phyloP scores from a whole-genome alignment of 2,329 filamentous ascomycete species.

The Cercospora sojina region DNA sequence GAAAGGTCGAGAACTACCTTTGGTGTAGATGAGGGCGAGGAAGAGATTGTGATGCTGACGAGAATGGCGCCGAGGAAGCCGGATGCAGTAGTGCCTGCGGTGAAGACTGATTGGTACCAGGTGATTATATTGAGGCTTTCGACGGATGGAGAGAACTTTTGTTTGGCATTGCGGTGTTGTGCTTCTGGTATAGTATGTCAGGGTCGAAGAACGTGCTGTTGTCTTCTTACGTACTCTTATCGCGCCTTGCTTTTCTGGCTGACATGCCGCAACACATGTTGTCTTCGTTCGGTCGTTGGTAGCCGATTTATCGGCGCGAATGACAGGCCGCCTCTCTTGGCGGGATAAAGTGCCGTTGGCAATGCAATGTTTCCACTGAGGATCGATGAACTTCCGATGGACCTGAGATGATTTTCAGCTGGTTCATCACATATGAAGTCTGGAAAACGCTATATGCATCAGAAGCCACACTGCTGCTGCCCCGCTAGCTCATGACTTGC shows the following conservation, averaged over 20 bases:
- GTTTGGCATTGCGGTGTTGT: not conserved
- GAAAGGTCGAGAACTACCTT: not conserved
- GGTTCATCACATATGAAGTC: not conserved
- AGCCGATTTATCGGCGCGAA: not conserved
- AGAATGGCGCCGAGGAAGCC: not conserved
- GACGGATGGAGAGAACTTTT: not conserved
- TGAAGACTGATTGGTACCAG: not conserved
- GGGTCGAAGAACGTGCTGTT: not conserved
- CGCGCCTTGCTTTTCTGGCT: not conserved
- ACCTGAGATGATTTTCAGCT: not conserved
- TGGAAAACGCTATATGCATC: not conserved
- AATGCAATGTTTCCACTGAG: not conserved
- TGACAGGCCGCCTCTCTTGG: not conserved
- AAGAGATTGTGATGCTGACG: not conserved
- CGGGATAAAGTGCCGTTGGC: not conserved
- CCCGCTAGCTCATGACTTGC: not conserved
- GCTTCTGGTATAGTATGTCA: not conserved
- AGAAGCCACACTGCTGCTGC: not conserved
- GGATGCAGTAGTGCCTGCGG: not conserved
- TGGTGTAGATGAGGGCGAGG: not conserved
- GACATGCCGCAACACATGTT: not conserved
- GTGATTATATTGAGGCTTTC: not conserved
- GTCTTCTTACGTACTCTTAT: not conserved
- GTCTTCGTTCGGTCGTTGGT: not conserved
- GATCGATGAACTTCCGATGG: not conserved